Conservation (phyloP, 176 grass and related monocot species). For the Themeda triandra region DNA sequence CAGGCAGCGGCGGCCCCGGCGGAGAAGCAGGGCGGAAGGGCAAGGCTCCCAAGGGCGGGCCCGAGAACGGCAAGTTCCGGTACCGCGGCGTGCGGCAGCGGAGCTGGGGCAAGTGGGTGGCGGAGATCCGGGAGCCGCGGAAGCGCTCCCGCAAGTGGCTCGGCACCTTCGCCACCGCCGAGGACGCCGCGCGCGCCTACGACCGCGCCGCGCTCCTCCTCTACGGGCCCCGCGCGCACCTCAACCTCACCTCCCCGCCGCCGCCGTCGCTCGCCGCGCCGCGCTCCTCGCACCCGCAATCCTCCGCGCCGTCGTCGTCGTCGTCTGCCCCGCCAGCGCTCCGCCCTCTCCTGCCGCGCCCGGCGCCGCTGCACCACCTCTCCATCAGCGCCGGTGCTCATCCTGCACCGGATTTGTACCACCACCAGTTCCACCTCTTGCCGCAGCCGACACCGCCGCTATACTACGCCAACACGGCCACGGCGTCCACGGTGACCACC, state of each 20-base stretch:
- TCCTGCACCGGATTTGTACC: background rate
- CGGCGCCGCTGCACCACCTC: constrained; percentile 17
- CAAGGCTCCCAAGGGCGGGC: constrained; percentile 55
- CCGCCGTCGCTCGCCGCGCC: constrained; percentile 1
- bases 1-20: background rate
- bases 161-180: constrained; percentile 91
- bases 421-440: constrained; percentile 13
- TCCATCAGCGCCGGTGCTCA: background rate
- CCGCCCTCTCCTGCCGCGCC: constrained; percentile 28
- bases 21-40: background rate
- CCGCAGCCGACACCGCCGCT: background rate
- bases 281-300: background rate
- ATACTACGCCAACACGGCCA: constrained; percentile 25
- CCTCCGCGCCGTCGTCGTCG: background rate
- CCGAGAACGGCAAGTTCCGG: constrained; percentile 81
- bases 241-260: constrained; percentile 63
- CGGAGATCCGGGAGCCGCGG: constrained; percentile 69
- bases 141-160: constrained; percentile 89
- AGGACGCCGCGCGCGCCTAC: constrained; percentile 85
- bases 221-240: constrained; percentile 73
- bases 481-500: constrained; percentile 36
- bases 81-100: constrained; percentile 69
- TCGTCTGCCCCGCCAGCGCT: constrained; percentile 35
- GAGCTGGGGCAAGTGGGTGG: constrained; percentile 83
- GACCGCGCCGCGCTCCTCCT: constrained; percentile 84